Evolutionary conservation across 163 green algal species (phyloP).

Genomic region (Smithsoniella earleae): DNA sequence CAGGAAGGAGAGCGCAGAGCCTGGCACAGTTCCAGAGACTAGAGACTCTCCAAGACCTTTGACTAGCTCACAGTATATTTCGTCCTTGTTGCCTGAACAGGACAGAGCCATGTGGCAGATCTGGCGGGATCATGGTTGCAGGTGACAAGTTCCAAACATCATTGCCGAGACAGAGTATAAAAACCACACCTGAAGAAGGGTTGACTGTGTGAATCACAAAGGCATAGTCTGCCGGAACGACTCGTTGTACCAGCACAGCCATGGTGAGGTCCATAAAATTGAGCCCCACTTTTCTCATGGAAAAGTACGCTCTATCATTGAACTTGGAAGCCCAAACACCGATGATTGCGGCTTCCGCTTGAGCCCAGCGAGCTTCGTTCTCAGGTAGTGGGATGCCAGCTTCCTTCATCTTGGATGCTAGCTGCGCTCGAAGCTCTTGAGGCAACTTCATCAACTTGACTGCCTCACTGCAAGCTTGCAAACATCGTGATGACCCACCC

Average conservation of each 20-base stretch:
- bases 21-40: conserved; percentile 81
- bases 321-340: conserved; percentile 97
- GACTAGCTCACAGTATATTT: conserved; percentile 77
- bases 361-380: conserved; percentile 45
- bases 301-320: conserved; percentile 94
- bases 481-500: conserved; percentile 37
- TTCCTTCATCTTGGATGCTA: conserved; percentile 49
- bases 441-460: conserved; percentile 54
- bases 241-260: conserved; percentile 92
- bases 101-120: conserved; percentile 62
- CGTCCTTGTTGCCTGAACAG: conserved; percentile 13
- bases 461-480: conserved; percentile 54
- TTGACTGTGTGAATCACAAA: conserved; percentile 99
- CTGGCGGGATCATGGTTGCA: too few species aligned
- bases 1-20: conserved; percentile 74
- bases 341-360: conserved; percentile 62
- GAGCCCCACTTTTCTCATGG: conserved; percentile 72
- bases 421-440: conserved; percentile 44
- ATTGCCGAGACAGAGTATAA: too few species aligned
- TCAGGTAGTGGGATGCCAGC: conserved; percentile 64
- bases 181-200: conserved; percentile 60
- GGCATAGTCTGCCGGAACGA: conserved; percentile 89
- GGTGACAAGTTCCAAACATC: too few species aligned
- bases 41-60: conserved; percentile 83
- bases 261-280: conserved; percentile 88